Evolutionary conservation across 2,329 filamentous ascomycete species (phyloP), one percentile per base, ranked within the genome.

Genomic region (Karstenula rhodostoma): DNA sequence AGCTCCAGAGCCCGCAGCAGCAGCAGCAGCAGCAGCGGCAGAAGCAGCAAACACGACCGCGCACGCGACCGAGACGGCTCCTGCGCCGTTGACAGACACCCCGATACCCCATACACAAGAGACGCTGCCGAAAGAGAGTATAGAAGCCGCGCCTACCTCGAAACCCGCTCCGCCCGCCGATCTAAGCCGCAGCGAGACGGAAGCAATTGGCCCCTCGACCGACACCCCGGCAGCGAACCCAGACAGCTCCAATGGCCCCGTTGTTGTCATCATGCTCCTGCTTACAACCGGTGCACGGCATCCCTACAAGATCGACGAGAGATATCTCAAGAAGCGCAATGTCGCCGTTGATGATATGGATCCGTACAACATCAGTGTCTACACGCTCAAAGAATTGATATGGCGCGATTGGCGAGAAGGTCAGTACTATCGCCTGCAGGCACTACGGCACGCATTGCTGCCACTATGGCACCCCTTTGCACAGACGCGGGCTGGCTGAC

Each of bases 301-400:
- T 78, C 93, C 93, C 0, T 97, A 96, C 80, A 93, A 90, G 75
- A 90, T 98, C 67, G 92, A 96, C 77, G 90, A 92, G 72, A 92
- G 88, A 73, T 97, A 97, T 73, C 82, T 98, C 57, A 84, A 85
- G 56, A 93, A 94, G 78, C 87, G 93, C 61, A 91, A 90, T 68
- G 91, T 97, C 56, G 86, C 86, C 50, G 87, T 95, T 1, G 90
- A 92, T 22, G 89, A 89, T 33, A 79, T 86, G 66, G 93, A 97
- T 73, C 93, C 93, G 0, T 94, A 93, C 74, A 91, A 90, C 74
- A 93, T 98, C 79, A 96, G 92, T 67, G 90, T 97, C 53, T 97
- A 97, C 76, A 96, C 92, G 3, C 82, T 98, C 66, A 97, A 97
- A 79, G 93, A 97, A 80, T 82, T 97, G 73, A 97, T 98, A 75